Evolutionary conservation across 2,329 filamentous ascomycete species (phyloP).

Genomic region (Pseudocercospora pini-densiflorae): DNA sequence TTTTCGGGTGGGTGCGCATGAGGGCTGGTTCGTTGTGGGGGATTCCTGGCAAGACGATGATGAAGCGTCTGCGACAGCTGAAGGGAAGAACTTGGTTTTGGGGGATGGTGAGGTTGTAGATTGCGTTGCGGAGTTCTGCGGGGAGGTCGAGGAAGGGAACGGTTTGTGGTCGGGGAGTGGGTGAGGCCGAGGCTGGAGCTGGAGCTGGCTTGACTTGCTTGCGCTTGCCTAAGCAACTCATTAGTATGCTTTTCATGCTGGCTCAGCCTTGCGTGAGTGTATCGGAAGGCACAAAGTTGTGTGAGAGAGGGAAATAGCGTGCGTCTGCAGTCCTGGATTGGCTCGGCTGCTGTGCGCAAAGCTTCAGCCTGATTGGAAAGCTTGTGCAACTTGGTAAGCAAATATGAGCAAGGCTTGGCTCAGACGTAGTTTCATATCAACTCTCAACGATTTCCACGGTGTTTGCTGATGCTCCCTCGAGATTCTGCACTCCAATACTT

Average conservation of each 20-base stretch:
- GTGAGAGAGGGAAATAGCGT: neutral
- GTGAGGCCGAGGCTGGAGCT: neutral
- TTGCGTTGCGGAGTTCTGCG: neutral
- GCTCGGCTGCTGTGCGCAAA: neutral
- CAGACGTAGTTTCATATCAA: neutral
- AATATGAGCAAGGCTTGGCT: neutral
- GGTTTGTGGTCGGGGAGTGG: neutral
- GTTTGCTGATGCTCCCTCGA: too few species aligned
- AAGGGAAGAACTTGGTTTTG: neutral
- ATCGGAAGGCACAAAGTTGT: neutral
- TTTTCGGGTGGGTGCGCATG: neutral
- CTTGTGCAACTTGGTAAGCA: neutral
- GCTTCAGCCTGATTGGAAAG: neutral
- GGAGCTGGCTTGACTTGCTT: neutral
- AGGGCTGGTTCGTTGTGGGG: neutral
- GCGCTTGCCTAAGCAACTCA: neutral
- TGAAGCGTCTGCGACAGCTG: neutral
- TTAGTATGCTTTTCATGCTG: neutral
- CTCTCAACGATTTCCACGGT: too few species aligned
- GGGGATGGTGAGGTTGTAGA: neutral
- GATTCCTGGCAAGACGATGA: neutral
- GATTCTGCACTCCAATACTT: conserved; percentile 2
- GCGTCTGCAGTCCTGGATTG: neutral
- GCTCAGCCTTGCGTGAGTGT: neutral
- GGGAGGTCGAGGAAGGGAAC: neutral